Evolutionary conservation across 1,139 yeast genomes (phyloP).

Genomic region (Scheffersomyces lignicola): DNA sequence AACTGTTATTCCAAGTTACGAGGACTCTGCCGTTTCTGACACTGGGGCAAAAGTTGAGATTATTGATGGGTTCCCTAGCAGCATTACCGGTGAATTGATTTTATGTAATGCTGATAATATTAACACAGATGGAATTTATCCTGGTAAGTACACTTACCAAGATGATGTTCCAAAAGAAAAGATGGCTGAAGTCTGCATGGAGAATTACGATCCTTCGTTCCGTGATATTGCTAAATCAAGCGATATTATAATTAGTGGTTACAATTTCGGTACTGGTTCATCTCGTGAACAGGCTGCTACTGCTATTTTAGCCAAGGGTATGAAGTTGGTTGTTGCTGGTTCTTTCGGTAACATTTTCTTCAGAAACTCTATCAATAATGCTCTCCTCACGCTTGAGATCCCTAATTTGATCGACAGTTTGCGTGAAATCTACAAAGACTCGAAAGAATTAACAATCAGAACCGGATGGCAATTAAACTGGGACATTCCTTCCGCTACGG

Average conservation of each 20-base stretch:
- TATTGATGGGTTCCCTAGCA: slow-evolving; percentile 85
- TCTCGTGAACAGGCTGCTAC: slow-evolving; percentile 99
- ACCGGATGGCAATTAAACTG: slow-evolving; percentile 92
- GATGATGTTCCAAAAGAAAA: slow-evolving; percentile 91
- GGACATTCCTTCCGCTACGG: slow-evolving; percentile 87
- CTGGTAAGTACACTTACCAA: slow-evolving; percentile 98
- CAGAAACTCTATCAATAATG: slow-evolving; percentile 94
- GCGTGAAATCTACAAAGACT: slow-evolving; percentile 61
- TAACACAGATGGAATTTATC: slow-evolving; percentile 97
- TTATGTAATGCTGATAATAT: slow-evolving; percentile 97
- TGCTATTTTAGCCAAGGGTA: slow-evolving; percentile 89
- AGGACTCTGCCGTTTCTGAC: slow-evolving; percentile 27
- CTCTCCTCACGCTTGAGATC: slow-evolving; percentile 86
- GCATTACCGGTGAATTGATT: slow-evolving; percentile 86
- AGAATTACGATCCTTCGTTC: slow-evolving; percentile 91
- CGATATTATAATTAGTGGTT: slow-evolving; percentile 90
- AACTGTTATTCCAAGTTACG: slow-evolving; percentile 29
- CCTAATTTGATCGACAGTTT: slow-evolving; percentile 80
- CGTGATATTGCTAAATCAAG: slow-evolving; percentile 77
- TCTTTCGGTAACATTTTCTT: slow-evolving; percentile 96
- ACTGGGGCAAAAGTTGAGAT: slow-evolving; percentile 59
- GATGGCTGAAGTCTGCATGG: slow-evolving; percentile 99
- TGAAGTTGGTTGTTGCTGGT: slow-evolving; percentile 91
- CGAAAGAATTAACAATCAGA: slow-evolving; percentile 78
- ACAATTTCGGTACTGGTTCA: slow-evolving; percentile 96